Evolutionary conservation across 2,329 filamentous ascomycete genomes (phyloP), one percentile per base, ranked within the genome.

Genomic region (Aspergillus sp.): DNA sequence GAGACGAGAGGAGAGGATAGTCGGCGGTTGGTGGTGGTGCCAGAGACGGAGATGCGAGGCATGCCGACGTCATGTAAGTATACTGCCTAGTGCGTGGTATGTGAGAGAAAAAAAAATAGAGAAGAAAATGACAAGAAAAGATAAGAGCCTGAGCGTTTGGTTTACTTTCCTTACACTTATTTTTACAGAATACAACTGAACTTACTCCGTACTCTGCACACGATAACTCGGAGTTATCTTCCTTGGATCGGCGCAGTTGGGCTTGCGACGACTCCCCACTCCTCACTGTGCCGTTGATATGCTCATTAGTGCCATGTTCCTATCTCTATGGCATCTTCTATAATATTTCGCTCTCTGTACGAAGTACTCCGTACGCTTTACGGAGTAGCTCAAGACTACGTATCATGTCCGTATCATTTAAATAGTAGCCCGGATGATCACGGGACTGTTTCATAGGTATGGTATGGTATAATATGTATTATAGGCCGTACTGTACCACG

Each of bases 221-320:
- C 25, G 9, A 30, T 30, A 39, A 39, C 10, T 20, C 37, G 17
- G 37, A 4, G 15, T 39, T 30, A 30, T 30, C 25, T 30, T 30
- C 25, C 6, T 19, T 43, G 7, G 30, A 48, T 44, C 43, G 17
- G 33, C 37, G 37, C 17, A 12, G 7, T 6, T 39, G 37, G 41
- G 52, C 48, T 54, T 54, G 52, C 52, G 52, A 54, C 52, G 52
- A 47, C 43, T 27, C 52, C 49, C 52, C 52, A 54, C 52, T 41
- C 5, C 22, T 37, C 12, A 37, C 12, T 41, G 12, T 19, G 38
- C 38, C 32, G 15, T 17, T 35, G 15, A 35, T n/a, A 35, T n/a
- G 33, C 15, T 10, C 3, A 9, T 35, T 17, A 35, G 13, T 35
- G 13, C 13, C 5, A 15, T 35, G 3, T n/a, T 13, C 13, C 25